Evolutionary conservation across 257 asterid genomes (phyloP), one percentile per base, ranked within the genome.

Genomic region (Catharanthus roseus): DNA sequence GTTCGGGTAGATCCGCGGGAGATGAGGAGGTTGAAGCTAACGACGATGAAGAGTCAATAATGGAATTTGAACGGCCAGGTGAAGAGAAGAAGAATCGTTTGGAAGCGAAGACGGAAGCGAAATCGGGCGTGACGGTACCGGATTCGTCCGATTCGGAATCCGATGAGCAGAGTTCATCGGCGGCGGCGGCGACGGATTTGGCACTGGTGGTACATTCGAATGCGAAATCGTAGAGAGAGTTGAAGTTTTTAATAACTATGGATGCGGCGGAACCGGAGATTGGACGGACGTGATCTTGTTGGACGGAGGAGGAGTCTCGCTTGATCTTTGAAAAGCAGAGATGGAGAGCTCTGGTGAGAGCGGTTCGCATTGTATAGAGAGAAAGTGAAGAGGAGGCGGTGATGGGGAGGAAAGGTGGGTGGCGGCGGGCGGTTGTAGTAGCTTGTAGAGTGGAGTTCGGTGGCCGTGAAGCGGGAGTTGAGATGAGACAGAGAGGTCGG

Each of bases 1-100:
- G 44, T 39, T 72, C 86, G 57, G 68, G 66, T 9, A 57, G 81
- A 56, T 60, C 77, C 11, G 63, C 74, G 0, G 88, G 83, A 19
- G 90, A 83, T 10, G 88, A 81, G 3, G 88, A 79, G n/a, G 70
- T 21, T 12, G 88, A 82, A 29, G 85, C 76, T 10, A 81, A 57
- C 10, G 78, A 45, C 3, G 85, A 67, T 3, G 87, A 75, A 1
- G 93, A 93, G 82, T 90, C 95, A 61, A 93, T 56, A 79, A 93
- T 93, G 78, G 98, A 93, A 87, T 90, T 93, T 50, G 98, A 93
- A 10, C 81, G 85, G 54, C 99, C 97, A 11, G 97, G 97, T 38
- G 96, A 87, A 71, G 99, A 85, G 88, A 88, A 93, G 86, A 93
- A 93, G 90, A 93, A 91, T 12, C 96, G 91, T 2, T 80, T 86